Evolutionary conservation across 805 yeast genomes (phyloP), one percentile per base, ranked within the genome.

Genomic region (Yarrowia sp.): DNA sequence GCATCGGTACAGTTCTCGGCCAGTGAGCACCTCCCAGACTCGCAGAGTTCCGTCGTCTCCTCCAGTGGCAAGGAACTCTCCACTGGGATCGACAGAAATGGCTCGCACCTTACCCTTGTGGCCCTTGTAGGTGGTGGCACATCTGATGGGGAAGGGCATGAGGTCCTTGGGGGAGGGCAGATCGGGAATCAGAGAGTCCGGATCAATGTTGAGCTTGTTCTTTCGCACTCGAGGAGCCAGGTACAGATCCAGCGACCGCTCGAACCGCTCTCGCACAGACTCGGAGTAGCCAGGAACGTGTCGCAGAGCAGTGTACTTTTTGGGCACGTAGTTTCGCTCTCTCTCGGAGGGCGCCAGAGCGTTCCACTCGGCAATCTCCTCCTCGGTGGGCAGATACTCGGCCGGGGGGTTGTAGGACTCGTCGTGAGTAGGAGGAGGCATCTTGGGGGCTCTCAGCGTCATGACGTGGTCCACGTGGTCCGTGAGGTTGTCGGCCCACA

Each of bases 341-440:
- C 97, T 84, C 72, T 92, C 97, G 65, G 82, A 80, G 36, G 92
- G 91, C 49, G 89, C 95, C 44, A 81, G 77, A 53, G 84, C 84
- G 71, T 86, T 85, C 91, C 94, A 91, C 73, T 84, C 81, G 72
- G 87, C 82, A 71, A 80, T 81, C 76, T 94, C 98, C 74, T 92
- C 94, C 58, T 86, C 90, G 14, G 87, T 87, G 70, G 91, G 80
- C 72, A 95, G 80, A 74, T 95, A 95, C 81, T 95, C 99, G 75
- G 84, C 97, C 6, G 99, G 99, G 43, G 99, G 99, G 76, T 95
- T 95, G 78, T 95, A 95, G 74, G 95, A 87, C 80, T 94, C 97
- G 72, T 94, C 99, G 76, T 95, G 87, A 0, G 98, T 91, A 68
- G 99, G 99, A 42, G 98, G 98, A 15, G 97, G 87, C 73, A 92